phyloP scores from a whole-genome alignment of 2,329 filamentous ascomycete species.

The Clonostachys solani region DNA sequence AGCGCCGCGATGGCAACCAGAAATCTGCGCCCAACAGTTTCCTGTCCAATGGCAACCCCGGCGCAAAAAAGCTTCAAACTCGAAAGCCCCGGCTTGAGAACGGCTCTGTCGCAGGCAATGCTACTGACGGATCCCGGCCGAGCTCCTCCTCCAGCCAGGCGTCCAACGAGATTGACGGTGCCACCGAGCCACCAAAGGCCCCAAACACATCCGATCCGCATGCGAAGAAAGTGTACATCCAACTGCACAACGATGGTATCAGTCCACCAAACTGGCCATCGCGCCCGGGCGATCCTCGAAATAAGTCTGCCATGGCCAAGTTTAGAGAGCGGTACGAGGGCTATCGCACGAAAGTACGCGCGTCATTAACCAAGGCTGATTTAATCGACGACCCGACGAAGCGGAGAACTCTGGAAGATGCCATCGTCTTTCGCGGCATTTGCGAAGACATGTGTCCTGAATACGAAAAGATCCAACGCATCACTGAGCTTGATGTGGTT shows the following conservation, averaged over 20 bases:
- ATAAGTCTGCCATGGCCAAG: constrained; percentile 45
- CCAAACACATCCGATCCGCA: constrained; percentile 25
- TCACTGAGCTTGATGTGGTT: constrained; percentile 56
- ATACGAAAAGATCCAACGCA: constrained; percentile 59
- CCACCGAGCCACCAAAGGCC: constrained; percentile 9
- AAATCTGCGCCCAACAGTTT: background rate
- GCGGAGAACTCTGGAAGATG: constrained; percentile 56
- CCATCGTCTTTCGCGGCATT: constrained; percentile 63
- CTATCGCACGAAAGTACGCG: constrained; percentile 53
- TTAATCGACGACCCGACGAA: constrained; percentile 63
- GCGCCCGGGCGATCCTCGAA: constrained; percentile 46
- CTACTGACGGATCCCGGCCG: background rate
- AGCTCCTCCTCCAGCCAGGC: background rate
- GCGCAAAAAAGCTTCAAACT: background rate
- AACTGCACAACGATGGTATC: constrained; percentile 51
- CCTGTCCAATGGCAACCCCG: background rate
- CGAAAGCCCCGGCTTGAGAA: no score
- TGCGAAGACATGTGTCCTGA: constrained; percentile 69
- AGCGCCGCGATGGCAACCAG: constrained; percentile 13
- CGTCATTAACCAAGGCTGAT: constrained; percentile 52
- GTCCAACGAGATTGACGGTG: background rate
- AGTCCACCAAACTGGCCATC: constrained; percentile 50
- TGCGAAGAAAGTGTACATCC: constrained; percentile 45
- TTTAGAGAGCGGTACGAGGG: constrained; percentile 52
- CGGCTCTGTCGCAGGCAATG: background rate